Base-by-base conservation (phyloP, 495 filamentous ascomycete species). In the Xylaria palmicola region DNA sequence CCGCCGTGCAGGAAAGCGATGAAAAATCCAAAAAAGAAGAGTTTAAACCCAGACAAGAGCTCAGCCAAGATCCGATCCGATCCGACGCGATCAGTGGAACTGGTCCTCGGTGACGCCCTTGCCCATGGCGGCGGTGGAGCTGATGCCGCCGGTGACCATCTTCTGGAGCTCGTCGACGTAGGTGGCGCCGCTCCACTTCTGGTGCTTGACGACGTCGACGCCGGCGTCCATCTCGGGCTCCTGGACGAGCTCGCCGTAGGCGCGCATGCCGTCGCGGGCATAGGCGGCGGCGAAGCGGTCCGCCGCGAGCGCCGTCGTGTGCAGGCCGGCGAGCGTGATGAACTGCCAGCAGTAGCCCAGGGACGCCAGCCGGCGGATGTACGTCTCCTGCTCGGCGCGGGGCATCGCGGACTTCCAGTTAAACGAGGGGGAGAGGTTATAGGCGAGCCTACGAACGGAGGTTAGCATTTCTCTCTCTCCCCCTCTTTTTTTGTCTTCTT, bases 331-430 rank as follows among this genome's bases (percentile, higher is more conserved):
- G 34, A 98, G 86, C 30, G 95, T 98, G 81, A 98, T 98, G 85
- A 98, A 98, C 76, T 98, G 94, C 94, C 94, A 98, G 83, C 89
- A 95, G 85, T 97, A 98, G 48, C 94, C 94, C 30, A 98, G 86
- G 41, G 77, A 74, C 56, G 86, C 91, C 39, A 98, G 88, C 20
- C 93, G 90, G 62, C 87, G 78, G 79, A 98, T 98, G 79, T 97
- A 98, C 20, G 95, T 98, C 77, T 96, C 90, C 77, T 98, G 95
- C 73, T 98, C 95, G 45, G 86, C 81, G 64, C 88, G 85, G 27
- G 90, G 81, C 95, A 98, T 98, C 71, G 95, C 94, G 44, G 92
- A 80, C 81, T 98, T 97, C 94, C 94, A 98, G 85, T 98, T 98
- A 87, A 98, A 98, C 39, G 92, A 96, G 27, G 95, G 95, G 0